phyloP scores from a whole-genome alignment of 73 alveolate genomes.

The Paramecium sexaurelia region DNA sequence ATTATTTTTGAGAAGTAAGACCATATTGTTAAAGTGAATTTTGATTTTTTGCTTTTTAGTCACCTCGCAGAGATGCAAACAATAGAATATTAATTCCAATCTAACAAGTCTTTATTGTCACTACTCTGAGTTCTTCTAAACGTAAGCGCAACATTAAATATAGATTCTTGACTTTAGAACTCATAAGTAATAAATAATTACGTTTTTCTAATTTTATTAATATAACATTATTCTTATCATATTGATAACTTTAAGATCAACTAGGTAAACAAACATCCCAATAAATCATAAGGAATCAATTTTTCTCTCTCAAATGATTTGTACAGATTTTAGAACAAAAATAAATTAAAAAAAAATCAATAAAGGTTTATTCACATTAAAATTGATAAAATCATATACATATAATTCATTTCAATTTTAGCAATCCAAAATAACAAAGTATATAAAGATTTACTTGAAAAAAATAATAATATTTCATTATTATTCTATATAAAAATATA shows the following conservation, averaged over 20 bases:
- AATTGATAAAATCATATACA: background rate
- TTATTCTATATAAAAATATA: too few relatives aligned
- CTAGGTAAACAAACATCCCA: background rate
- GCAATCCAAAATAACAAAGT: too few relatives aligned
- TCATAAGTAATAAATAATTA: background rate
- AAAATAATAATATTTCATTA: too few relatives aligned
- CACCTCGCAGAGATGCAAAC: slow-evolving; percentile 18
- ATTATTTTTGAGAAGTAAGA: slow-evolving; percentile 34
- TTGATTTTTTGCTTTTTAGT: slow-evolving; percentile 30
- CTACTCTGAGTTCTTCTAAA: slow-evolving; percentile 32
- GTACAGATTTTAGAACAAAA: background rate
- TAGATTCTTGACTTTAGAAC: slow-evolving; percentile 10
- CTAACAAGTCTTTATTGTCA: slow-evolving; percentile 1
- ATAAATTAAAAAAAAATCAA: background rate
- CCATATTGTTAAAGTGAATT: slow-evolving; percentile 50
- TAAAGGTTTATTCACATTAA: background rate
- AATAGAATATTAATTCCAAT: slow-evolving; percentile 8
- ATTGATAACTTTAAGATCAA: background rate
- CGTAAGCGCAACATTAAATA: background rate
- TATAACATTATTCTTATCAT: background rate
- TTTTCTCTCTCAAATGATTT: background rate
- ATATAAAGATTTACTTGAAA: too few relatives aligned
- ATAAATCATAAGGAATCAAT: background rate
- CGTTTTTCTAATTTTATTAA: slow-evolving; percentile 26
- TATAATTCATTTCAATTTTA: too few relatives aligned